Base-by-base conservation (phyloP, 2,329 filamentous ascomycete species). In the Calonectria pauciramosa region DNA sequence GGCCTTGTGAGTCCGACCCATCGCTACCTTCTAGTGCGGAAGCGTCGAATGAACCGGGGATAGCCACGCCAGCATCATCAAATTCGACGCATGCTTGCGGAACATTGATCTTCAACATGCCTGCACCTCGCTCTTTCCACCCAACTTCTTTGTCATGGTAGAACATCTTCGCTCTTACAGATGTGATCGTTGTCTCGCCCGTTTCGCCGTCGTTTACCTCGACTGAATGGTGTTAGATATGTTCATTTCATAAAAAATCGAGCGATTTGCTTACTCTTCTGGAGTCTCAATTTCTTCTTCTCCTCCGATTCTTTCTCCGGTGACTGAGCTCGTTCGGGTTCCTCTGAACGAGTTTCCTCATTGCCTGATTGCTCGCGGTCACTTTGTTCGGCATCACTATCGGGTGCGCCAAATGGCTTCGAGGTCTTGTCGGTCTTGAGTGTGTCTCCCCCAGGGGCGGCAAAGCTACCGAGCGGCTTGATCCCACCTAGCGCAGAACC, bases 71-170 rank as follows among this genome's bases (percentile, higher is more conserved):
- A 23, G 85, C 85, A 16, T 91, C 88, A 73, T 93, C 89, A 51
- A 90, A 89, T 30, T 90, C 88, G 7, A 91, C 87, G 72, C 89
- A 91, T 36, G 86, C 84, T 77, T 91, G 89, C 3, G 91, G 91
- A 18, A 94, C 93, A 81, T 98, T 98, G 83, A 98, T 90, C 86
- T 97, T 97, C 79, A 98, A 89, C 79, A 93, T 94, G 56, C 96
- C 96, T 5, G 93, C 90, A 16, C 96, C 96, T 68, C 96, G 93
- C 86, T 99, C 96, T 84, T 96, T 96, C 96, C 96, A 99, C 60
- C 92, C 93, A 70, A 91, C 90, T 44, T 89, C 88, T 77, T 91
- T 91, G 77, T 94, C 92, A 80, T 97, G 94, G 72, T 93, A 91
- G 86, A 95, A 99, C 73, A 99, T 91, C 85, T 97, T 98, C 26